phyloP scores from a whole-genome alignment of 1,139 yeast genomes.

The Saccharomyces pastorianus region DNA sequence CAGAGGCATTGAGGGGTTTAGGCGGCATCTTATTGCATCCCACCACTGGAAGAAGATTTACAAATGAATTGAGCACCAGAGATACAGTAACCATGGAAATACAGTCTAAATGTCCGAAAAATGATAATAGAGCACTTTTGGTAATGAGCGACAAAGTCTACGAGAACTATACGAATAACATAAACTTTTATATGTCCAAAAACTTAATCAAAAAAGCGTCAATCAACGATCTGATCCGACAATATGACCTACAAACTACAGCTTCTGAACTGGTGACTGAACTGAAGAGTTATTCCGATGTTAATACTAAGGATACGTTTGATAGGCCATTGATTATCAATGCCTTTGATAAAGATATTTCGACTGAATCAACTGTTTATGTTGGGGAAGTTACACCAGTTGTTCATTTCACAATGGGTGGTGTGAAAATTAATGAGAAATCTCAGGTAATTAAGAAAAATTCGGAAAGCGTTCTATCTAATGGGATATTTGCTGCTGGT shows the following conservation, averaged over 20 bases:
- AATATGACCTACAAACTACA: constrained; percentile 28
- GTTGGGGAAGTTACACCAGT: constrained; percentile 56
- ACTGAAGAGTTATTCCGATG: constrained; percentile 43
- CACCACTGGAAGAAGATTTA: constrained; percentile 53
- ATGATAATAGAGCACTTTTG: constrained; percentile 37
- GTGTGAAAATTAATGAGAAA: constrained; percentile 56
- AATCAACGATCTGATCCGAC: constrained; percentile 43
- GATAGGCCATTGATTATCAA: constrained; percentile 30
- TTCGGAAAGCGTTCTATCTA: constrained; percentile 37
- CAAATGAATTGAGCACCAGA: constrained; percentile 63
- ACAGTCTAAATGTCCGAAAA: constrained; percentile 27
- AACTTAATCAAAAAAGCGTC: constrained; percentile 50
- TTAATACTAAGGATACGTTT: constrained; percentile 21
- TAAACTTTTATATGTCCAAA: constrained; percentile 58
- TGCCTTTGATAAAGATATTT: constrained; percentile 21
- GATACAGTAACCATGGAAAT: constrained; percentile 56
- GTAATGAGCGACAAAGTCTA: constrained; percentile 34
- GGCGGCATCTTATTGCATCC: constrained; percentile 64
- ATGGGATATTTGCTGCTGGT: constrained; percentile 68
- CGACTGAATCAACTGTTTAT: constrained; percentile 22
- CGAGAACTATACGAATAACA: constrained; percentile 37
- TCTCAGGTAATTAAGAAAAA: constrained; percentile 44
- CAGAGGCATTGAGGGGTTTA: constrained; percentile 70
- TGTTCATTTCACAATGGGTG: constrained; percentile 83
- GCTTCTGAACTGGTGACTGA: constrained; percentile 37